Evolutionary conservation across 805 yeast genomes (phyloP).

Genomic region (Candida maesae): DNA sequence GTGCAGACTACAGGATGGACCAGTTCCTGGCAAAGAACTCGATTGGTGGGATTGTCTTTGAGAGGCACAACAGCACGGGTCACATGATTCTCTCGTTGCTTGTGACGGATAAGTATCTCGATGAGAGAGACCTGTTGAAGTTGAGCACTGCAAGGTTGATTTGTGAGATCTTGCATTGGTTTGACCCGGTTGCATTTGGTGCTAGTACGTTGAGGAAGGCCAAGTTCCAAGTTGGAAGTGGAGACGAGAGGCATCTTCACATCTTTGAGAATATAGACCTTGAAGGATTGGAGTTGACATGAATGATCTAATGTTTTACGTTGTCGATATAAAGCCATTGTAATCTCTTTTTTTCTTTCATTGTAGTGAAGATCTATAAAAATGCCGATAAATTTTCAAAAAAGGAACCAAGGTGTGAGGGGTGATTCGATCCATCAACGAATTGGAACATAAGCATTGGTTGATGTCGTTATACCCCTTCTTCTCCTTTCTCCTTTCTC

Average conservation of each 20-base stretch:
- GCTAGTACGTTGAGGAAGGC: not conserved
- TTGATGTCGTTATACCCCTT: no score
- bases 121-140: no score
- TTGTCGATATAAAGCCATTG: no score
- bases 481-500: no score
- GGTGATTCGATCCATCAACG: not conserved
- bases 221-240: constrained; percentile 1
- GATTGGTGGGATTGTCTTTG: constrained; percentile 5
- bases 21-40: constrained; percentile 2
- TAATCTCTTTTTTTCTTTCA: no score
- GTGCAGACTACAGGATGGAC: not conserved
- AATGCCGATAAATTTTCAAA: no score
- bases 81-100: not conserved
- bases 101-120: not conserved
- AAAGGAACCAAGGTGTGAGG: no score
- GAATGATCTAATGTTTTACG: no score
- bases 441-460: constrained; percentile 5
- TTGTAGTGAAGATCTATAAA: no score
- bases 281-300: no score
- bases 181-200: constrained; percentile 3
- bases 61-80: not conserved
- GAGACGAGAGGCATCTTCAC: not conserved
- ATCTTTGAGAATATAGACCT: no score
- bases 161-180: constrained; percentile 3
- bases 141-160: not conserved